Evolutionary conservation across 1,284 basidiomycete species (phyloP), one percentile per base, ranked within the genome.

Genomic region (Cystobasidium pallidum): DNA sequence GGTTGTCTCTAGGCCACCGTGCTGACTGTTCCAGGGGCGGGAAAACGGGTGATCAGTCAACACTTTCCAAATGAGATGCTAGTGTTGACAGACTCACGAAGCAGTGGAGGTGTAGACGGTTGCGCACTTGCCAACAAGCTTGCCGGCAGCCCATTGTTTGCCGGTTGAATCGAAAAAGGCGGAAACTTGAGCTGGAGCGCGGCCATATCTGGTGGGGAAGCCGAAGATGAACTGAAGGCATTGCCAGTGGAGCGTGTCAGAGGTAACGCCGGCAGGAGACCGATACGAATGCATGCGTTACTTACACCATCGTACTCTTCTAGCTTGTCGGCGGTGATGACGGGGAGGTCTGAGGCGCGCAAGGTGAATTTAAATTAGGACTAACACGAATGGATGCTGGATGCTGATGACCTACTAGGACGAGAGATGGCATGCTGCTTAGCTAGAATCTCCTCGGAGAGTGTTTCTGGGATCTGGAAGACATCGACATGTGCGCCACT

Each of bases 401-500:
- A n/a, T n/a, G n/a, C n/a, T n/a, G n/a, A 26, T 4, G 19, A 61
- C 58, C 8, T 39, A 61, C 58, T 39, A 61, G 62, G 85, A 80
- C 89, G 89, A 45, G 88, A 79, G 15, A 88, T 86, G 0, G 91
- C 92, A 82, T 89, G 81, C 86, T 95, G 87, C 82, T 88, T 86
- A 71, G 80, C 80, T 70, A 95, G 84, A 73, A 95, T 83, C 19
- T 91, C 89, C 21, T 86, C 81, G 2, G 89, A 80, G 68, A 97
- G 88, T 6, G 92, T 96, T 84, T 97, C 94, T 70, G 88, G 83
- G 77, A 94, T 87, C 81, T 88, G 89, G 74, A 51, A 36, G 1
- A 63, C 13, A 15, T n/a, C 21, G 32, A 57, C 49, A 6, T 43
- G 32, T 47, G 39, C 70, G 41, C 70, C 73, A 34, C 58, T 61